A percentile compares a stretch with the other conserved stretches of the same genome.
These are phyloP conservation scores for Gloeopeniophorella convolvens DNA, from an alignment of 768 basidiomycete genomes.

Conservation along the genomic window DNA sequence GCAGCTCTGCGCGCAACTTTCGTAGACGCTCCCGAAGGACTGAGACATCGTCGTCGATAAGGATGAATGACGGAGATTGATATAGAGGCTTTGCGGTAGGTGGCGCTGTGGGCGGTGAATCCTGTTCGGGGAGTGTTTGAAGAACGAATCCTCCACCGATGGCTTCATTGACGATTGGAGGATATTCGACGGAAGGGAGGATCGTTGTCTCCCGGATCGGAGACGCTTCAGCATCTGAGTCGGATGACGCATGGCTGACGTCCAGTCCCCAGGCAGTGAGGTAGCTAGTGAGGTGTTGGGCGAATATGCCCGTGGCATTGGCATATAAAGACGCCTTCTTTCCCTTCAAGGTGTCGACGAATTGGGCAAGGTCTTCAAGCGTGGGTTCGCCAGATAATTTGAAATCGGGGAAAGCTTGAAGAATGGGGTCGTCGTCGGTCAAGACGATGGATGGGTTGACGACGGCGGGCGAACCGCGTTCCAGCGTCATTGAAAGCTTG, in stretches of 20 bases:
- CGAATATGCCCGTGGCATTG: constrained; percentile 80
- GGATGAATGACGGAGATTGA: constrained; percentile 54
- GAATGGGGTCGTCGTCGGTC: constrained; percentile 41
- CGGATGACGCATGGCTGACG: constrained; percentile 69
- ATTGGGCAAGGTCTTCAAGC: constrained; percentile 67
- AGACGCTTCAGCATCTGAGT: constrained; percentile 42
- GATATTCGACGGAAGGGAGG: background rate
- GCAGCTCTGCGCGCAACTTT: constrained; percentile 54
- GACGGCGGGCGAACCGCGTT: constrained; percentile 46
- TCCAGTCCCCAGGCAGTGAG: constrained; percentile 95
- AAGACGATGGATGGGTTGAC: constrained; percentile 35
- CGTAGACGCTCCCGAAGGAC: constrained; percentile 72
- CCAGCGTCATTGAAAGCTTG: constrained; percentile 59
- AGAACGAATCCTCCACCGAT: constrained; percentile 9
- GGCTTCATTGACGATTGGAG: constrained; percentile 4
- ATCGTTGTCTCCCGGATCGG: constrained; percentile 21
- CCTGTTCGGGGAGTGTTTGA: constrained; percentile 19
- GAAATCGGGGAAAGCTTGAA: constrained; percentile 43
- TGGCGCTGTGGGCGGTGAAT: constrained; percentile 10
- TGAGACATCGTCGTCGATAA: constrained; percentile 89
- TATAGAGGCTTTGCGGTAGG: constrained; percentile 17
- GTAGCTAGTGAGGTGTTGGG: constrained; percentile 88
- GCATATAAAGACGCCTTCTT: constrained; percentile 83
- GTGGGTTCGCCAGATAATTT: constrained; percentile 64
- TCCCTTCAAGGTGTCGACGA: constrained; percentile 77